Base-by-base conservation (phyloP, 2,329 filamentous ascomycete genomes). In the Sclerotinia minor region DNA sequence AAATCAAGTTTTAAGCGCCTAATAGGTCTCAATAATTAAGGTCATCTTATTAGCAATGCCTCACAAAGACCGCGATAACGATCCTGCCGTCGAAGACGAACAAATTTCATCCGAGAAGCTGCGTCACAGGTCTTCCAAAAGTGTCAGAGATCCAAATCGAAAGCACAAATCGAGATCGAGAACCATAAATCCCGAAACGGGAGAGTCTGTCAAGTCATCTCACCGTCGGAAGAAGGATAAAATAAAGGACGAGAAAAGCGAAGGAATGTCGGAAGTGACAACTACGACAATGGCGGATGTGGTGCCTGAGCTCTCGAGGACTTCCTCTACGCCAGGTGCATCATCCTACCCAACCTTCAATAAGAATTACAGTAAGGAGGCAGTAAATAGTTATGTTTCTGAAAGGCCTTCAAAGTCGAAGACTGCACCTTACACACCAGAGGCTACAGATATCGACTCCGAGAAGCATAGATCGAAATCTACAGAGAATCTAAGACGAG, bases 341-440 rank as follows among this genome's bases (percentile, higher is more conserved):
- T 72, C 71, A 5, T 77, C 76, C 19, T 96, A 97, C 77, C 92
- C 93, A 1, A 84, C 85, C 15, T 92, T 96, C 79, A 95, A 91
- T 80, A 97, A 96, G 80, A 91, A 91, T 17, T 92, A 96, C 78
- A 96, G 92, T 82, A 95, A 93, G 79, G 94, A 97, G 80, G 87
- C 88, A 55, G 86, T 97, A 65, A 84, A 87, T 71, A 89, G 87
- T 76, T 64, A 72, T 58, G 63, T 57, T 19, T 58, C 63, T 5
- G 70, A 41, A 47, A 50, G 64, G 15, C 70, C 74, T 26, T 58
- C 71, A 38, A 71, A 73, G 53, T 68, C 68, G 11, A 73, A 71
- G 49, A 67, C 70, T 47, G 69, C 68, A 67, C 79, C 82, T 69
- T 83, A 87, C 70, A 93, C 91, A 1, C 91, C 91, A 24, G 89